A percentile compares a stretch with the other conserved stretches of the same genome.
These are phyloP conservation scores for Barnettozyma salicaria DNA, from an alignment of 805 yeast genomes.

Conservation along the genomic window DNA sequence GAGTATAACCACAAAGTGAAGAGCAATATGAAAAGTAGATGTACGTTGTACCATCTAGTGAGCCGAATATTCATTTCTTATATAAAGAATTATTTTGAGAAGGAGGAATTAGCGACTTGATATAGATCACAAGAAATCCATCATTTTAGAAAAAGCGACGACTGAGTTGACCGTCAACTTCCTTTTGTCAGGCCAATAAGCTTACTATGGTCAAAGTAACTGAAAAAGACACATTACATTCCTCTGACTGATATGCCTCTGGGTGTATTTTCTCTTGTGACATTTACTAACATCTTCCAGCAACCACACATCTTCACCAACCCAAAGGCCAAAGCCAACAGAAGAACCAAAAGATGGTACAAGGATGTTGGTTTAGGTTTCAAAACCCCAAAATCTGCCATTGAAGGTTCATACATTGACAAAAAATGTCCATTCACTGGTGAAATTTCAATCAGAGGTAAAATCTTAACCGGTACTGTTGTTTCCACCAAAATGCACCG, in stretches of 20 bases:
- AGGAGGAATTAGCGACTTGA: no score
- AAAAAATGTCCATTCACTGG: constrained; percentile 99
- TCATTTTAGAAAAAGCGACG: no score
- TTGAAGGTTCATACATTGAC: constrained; percentile 98
- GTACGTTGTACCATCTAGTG: no score
- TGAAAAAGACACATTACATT: no score
- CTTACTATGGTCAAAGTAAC: background rate
- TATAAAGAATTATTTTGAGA: no score
- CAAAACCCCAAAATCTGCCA: constrained; percentile 99
- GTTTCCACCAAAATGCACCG: constrained; percentile 99
- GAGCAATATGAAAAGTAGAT: no score
- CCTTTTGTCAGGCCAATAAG: no score
- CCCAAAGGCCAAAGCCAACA: constrained; percentile 98
- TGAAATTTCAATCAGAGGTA: constrained; percentile 97
- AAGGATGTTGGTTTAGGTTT: constrained; percentile 99
- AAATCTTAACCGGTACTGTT: constrained; percentile 98
- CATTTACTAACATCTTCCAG: constrained; percentile 46
- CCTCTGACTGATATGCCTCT: no score
- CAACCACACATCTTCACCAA: constrained; percentile 99
- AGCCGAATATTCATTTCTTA: no score
- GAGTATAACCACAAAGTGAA: background rate
- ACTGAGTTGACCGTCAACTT: no score
- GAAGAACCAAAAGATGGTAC: constrained; percentile 99
- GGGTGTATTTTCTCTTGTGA: no score
- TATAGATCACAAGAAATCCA: no score